These are phyloP conservation scores for Aspergillus affinis DNA, from an alignment of 495 filamentous ascomycete genomes.

Conservation along the genomic window DNA sequence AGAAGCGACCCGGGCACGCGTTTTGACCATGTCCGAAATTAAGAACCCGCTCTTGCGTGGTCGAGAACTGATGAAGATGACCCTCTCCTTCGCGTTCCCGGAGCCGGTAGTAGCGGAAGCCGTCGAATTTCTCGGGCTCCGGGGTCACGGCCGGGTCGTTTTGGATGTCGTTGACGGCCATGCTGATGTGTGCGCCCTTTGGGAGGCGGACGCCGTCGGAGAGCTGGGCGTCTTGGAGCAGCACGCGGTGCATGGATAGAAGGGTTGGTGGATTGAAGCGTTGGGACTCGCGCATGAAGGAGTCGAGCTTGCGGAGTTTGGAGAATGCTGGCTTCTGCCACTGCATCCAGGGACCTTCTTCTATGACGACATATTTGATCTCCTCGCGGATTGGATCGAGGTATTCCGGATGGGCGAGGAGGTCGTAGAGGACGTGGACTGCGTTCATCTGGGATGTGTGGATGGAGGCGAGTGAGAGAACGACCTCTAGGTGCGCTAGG, in stretches of 20 bases:
- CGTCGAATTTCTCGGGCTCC: not conserved
- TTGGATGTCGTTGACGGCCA: not conserved
- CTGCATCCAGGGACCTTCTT: not conserved
- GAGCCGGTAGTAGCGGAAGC: not conserved
- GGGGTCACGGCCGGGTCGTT: not conserved
- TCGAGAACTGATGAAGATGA: too few species aligned
- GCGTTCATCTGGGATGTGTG: too few species aligned
- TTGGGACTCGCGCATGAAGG: not conserved
- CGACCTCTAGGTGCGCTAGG: too few species aligned
- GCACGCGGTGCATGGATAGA: not conserved
- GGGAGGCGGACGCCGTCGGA: not conserved
- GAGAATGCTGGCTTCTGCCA: not conserved
- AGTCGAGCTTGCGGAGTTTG: not conserved
- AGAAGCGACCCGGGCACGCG: not conserved
- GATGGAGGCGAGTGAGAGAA: too few species aligned
- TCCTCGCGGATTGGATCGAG: not conserved
- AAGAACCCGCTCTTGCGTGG: too few species aligned
- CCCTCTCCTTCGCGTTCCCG: not conserved
- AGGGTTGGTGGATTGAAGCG: not conserved
- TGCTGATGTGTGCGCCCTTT: not conserved
- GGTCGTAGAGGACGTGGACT: not conserved
- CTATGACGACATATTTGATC: not conserved
- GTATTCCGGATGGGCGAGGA: not conserved
- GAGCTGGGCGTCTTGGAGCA: not conserved
- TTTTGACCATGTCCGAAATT: not conserved